Conservation (phyloP, 192 early-diverging fungal species). For the Coemansia sp. region DNA sequence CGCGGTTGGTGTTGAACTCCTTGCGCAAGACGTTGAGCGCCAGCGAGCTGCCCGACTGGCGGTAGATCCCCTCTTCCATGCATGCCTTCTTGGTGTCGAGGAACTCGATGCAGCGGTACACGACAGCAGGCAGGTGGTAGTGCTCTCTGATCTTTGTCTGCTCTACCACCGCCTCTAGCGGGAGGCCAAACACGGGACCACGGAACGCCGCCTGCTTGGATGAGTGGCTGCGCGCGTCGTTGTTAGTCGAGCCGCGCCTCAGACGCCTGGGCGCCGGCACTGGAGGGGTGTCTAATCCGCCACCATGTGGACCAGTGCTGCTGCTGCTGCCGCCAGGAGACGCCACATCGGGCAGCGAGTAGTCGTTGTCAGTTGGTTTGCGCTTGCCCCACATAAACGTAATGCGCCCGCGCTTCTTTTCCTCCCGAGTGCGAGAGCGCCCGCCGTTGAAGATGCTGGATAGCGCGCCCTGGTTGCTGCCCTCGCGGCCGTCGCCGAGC, state of each 20-base stretch:
- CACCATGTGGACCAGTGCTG: constrained; percentile 13
- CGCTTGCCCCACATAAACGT: constrained; percentile 61
- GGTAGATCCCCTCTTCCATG: constrained; percentile 95
- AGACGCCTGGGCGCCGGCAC: constrained; percentile 36
- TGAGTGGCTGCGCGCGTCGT: constrained; percentile 16
- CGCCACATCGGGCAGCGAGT: constrained; percentile 25
- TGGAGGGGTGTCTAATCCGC: constrained; percentile 17
- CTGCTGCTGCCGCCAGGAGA: constrained; percentile 7
- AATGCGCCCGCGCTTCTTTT: constrained; percentile 59
- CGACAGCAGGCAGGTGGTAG: constrained; percentile 85
- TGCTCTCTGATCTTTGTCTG: constrained; percentile 73
- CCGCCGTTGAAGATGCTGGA: constrained; percentile 8
- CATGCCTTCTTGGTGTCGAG: constrained; percentile 88
- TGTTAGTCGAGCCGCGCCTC: constrained; percentile 47
- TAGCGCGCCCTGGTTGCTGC: constrained; percentile 6
- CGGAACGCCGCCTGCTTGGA: constrained; percentile 16
- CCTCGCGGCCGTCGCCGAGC: background rate
- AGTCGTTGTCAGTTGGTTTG: constrained; percentile 45
- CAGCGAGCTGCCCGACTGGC: constrained; percentile 78
- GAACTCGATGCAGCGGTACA: constrained; percentile 96
- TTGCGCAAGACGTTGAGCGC: constrained; percentile 78
- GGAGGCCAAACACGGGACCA: constrained; percentile 79
- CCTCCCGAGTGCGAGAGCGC: constrained; percentile 43
- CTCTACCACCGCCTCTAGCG: constrained; percentile 79
- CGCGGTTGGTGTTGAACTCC: constrained; percentile 71